These are phyloP conservation scores for Macrolepiota fuliginosa DNA, from an alignment of 768 basidiomycete species.

Conservation along the genomic window DNA sequence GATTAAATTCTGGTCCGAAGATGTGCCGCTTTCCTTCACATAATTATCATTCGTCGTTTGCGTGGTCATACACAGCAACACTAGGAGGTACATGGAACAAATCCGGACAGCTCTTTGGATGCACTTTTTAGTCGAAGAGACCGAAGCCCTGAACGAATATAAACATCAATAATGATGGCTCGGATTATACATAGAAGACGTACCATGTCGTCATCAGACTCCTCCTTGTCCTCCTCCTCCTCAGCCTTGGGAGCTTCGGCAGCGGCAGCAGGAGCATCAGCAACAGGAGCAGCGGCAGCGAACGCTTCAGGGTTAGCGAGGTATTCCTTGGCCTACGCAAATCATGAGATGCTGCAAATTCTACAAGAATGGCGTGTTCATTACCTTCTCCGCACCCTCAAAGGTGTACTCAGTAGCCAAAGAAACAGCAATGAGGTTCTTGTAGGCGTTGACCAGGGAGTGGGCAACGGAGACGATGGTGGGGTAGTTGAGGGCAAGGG, in stretches of 20 bases:
- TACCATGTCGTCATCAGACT: conserved; percentile 89
- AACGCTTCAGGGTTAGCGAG: conserved; percentile 99
- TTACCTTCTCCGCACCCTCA: conserved; percentile 89
- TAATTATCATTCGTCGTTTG: not conserved
- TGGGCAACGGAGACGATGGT: conserved; percentile 93
- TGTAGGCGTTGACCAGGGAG: conserved; percentile 98
- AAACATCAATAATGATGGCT: not conserved
- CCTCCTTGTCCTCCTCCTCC: conserved; percentile 83
- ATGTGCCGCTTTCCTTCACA: not conserved
- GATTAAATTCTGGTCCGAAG: not conserved
- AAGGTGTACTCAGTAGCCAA: conserved; percentile 93
- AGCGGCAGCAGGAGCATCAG: conserved; percentile 51
- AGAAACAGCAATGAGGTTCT: conserved; percentile 91
- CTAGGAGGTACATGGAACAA: conserved; percentile 6
- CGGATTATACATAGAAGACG: conserved; percentile 12
- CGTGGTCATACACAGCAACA: conserved; percentile 2
- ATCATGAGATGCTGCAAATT: conserved; percentile 17
- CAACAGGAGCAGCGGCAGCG: conserved; percentile 72
- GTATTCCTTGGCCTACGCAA: conserved; percentile 83
- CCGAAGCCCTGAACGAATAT: conserved; percentile 73
- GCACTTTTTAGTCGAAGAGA: conserved; percentile 73
- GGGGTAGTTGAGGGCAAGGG: conserved; percentile 93
- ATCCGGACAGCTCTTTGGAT: conserved; percentile 19
- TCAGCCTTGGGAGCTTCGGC: conserved; percentile 59
- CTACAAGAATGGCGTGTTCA: conserved; percentile 21